These are phyloP conservation scores for Mycena capillaripes DNA, from an alignment of 768 basidiomycete species.

Conservation along the genomic window DNA sequence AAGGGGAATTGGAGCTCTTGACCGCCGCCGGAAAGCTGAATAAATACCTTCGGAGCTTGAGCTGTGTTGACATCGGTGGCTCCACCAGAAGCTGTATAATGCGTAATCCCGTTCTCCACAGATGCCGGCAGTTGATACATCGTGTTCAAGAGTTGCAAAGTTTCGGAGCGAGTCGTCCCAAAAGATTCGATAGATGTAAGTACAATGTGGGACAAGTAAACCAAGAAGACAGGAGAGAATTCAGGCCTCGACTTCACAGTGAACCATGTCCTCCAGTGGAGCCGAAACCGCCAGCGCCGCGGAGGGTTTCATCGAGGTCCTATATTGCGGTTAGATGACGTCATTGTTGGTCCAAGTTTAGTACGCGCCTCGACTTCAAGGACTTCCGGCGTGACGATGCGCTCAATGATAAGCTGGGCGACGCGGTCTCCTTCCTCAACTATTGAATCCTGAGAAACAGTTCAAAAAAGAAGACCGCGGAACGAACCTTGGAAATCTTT, in stretches of 20 bases:
- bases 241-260: conserved; percentile 50
- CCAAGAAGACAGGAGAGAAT: conserved; percentile 19
- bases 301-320: conserved; percentile 88
- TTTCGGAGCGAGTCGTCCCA: too few species aligned
- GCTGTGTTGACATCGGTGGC: not conserved
- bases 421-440: conserved; percentile 96
- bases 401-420: conserved; percentile 95
- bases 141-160: too few species aligned
- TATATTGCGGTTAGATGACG: conserved; percentile 46
- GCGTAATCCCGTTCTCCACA: not conserved
- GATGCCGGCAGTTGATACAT: not conserved
- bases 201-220: not conserved
- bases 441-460: conserved; percentile 43
- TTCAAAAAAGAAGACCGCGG: not conserved
- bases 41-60: not conserved
- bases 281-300: conserved; percentile 92
- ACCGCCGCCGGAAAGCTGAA: not conserved
- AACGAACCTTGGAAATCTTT: conserved; percentile 85
- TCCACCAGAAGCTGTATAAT: not conserved
- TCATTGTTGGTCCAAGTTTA: conserved; percentile 4
- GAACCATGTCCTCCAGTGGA: conserved; percentile 90
- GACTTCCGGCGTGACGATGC: conserved; percentile 88
- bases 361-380: conserved; percentile 85
- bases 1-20: not conserved
- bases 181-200: not conserved